A percentile compares a stretch with the other conserved stretches of the same genome.
phyloP scores from a whole-genome alignment of 306 rosid species.

The Abrus pulchellus region DNA sequence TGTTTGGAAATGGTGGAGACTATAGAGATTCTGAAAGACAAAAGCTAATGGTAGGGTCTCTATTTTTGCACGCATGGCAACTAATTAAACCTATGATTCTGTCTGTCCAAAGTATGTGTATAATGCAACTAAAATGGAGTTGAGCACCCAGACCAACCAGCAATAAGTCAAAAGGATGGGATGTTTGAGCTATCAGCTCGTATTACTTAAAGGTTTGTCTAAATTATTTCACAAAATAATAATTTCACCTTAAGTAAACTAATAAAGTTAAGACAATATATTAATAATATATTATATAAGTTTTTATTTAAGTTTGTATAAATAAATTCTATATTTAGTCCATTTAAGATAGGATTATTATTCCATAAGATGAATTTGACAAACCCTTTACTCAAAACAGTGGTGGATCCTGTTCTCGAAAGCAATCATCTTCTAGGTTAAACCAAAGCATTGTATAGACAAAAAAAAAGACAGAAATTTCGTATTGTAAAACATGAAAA shows the following conservation, averaged over 20 bases:
- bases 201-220: background rate
- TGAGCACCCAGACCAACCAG: background rate
- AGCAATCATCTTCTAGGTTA: background rate
- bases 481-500: background rate
- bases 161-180: slow-evolving; percentile 24
- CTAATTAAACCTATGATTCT: slow-evolving; percentile 52
- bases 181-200: background rate
- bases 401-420: background rate
- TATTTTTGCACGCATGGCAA: slow-evolving; percentile 56
- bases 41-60: slow-evolving; percentile 53
- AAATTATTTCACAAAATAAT: too few species aligned
- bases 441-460: background rate
- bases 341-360: too few species aligned
- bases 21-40: slow-evolving; percentile 49
- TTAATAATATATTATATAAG: too few species aligned
- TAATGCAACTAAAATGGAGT: slow-evolving; percentile 36
- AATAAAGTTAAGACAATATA: too few species aligned
- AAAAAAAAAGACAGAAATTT: background rate
- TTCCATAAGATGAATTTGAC: too few species aligned
- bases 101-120: slow-evolving; percentile 48
- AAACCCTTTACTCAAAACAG: background rate
- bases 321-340: too few species aligned
- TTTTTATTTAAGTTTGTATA: too few species aligned
- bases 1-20: slow-evolving; percentile 37
- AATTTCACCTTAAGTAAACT: too few species aligned